Evolutionary conservation across 106 monocot genomes (phyloP).

Genomic region (Narthecium ossifragum): DNA sequence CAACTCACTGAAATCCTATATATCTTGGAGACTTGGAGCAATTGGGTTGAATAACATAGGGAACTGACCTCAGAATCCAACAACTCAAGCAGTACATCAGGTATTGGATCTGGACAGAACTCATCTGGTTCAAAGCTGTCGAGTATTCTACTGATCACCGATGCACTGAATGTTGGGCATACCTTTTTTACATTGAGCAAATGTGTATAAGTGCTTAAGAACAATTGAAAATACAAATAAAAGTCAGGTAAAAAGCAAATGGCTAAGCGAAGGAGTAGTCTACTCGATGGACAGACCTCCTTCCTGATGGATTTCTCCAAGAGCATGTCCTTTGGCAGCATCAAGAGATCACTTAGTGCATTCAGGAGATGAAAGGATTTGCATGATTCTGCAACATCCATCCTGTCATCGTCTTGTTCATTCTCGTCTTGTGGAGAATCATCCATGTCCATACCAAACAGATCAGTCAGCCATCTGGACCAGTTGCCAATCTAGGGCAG

Average conservation of each 20-base stretch:
- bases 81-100: constrained; percentile 45
- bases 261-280: not conserved
- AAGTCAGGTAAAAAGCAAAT: not conserved
- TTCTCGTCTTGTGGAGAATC: constrained; percentile 27
- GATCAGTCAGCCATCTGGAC: constrained; percentile 74
- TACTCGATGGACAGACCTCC: constrained; percentile 34
- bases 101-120: constrained; percentile 78
- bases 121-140: constrained; percentile 66
- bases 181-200: constrained; percentile 68
- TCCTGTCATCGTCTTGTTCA: constrained; percentile 24
- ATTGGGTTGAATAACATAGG: not conserved
- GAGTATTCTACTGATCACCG: constrained; percentile 70
- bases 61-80: constrained; percentile 72
- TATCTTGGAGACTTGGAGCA: no score
- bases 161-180: constrained; percentile 66
- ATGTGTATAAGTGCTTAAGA: no score
- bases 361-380: constrained; percentile 76
- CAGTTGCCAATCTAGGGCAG: constrained; percentile 82
- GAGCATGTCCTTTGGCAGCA: constrained; percentile 97
- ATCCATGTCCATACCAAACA: constrained; percentile 75
- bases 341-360: constrained; percentile 89
- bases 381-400: constrained; percentile 18
- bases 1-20: not conserved
- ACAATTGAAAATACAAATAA: not conserved
- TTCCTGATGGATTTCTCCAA: constrained; percentile 58